Evolutionary conservation across 2,329 filamentous ascomycete species (phyloP).

Genomic region (Corinectria fuckeliana): DNA sequence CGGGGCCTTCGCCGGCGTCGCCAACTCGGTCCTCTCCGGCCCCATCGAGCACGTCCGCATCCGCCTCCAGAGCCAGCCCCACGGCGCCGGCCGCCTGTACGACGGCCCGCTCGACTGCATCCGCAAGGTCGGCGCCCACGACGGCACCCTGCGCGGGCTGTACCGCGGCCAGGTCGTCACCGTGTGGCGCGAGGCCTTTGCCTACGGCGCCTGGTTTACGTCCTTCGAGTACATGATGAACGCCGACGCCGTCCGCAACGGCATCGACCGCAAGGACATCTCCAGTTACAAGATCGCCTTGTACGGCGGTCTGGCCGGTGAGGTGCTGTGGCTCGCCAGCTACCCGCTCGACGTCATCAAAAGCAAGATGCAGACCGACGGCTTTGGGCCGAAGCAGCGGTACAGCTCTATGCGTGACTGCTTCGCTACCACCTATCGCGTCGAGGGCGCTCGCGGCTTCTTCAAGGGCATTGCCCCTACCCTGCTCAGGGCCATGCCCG

Average conservation of each 20-base stretch:
- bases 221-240: slow-evolving; percentile 98
- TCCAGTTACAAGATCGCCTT: slow-evolving; percentile 85
- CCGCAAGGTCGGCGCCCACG: slow-evolving; percentile 73
- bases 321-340: slow-evolving; percentile 89
- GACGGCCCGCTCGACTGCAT: slow-evolving; percentile 88
- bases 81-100: slow-evolving; percentile 81
- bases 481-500: slow-evolving; percentile 92
- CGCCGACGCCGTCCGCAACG: slow-evolving; percentile 79
- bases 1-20: slow-evolving; percentile 89
- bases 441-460: slow-evolving; percentile 82
- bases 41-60: slow-evolving; percentile 98
- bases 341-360: slow-evolving; percentile 98
- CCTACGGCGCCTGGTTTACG: slow-evolving; percentile 95
- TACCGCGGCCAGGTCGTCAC: slow-evolving; percentile 92
- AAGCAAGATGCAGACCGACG: slow-evolving; percentile 99
- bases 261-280: slow-evolving; percentile 76
- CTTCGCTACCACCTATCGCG: slow-evolving; percentile 80
- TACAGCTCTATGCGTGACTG: slow-evolving; percentile 88
- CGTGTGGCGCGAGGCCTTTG: slow-evolving; percentile 85
- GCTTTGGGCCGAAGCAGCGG: slow-evolving; percentile 73
- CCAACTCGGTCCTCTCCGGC: slow-evolving; percentile 86
- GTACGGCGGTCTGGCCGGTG: slow-evolving; percentile 92
- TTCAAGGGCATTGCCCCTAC: slow-evolving; percentile 95
- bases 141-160: slow-evolving; percentile 72
- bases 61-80: slow-evolving; percentile 93